A percentile compares a stretch with the other conserved stretches of the same genome.
Conservation (phyloP, 345 rosid species). For the Bretschneidera sinensis region DNA sequence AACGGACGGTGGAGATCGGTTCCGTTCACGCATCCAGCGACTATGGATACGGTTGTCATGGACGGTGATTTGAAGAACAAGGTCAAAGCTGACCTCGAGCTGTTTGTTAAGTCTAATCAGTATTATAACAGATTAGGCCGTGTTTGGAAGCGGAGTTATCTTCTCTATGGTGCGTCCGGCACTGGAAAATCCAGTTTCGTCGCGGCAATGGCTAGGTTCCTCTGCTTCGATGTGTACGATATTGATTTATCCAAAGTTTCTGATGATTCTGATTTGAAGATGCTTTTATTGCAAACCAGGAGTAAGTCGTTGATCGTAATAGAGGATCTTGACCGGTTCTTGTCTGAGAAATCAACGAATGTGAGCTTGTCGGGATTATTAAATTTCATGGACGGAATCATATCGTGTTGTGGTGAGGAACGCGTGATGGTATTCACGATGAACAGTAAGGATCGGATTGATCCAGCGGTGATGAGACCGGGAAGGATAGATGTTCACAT, state of each 20-base stretch:
- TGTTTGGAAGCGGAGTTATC: slow-evolving; percentile 68
- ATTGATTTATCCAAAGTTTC: slow-evolving; percentile 42
- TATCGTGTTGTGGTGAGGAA: slow-evolving; percentile 55
- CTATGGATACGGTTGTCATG: slow-evolving; percentile 59
- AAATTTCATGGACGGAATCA: slow-evolving; percentile 67
- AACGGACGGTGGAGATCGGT: slow-evolving; percentile 57
- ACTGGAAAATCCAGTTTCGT: slow-evolving; percentile 65
- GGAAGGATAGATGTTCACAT: slow-evolving; percentile 63
- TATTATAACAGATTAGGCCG: slow-evolving; percentile 60
- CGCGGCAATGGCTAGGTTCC: slow-evolving; percentile 54
- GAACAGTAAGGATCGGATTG: slow-evolving; percentile 36
- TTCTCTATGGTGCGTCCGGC: slow-evolving; percentile 54
- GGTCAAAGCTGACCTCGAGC: slow-evolving; percentile 54
- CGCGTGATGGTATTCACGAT: slow-evolving; percentile 57
- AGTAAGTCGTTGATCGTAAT: slow-evolving; percentile 41
- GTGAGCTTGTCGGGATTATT: slow-evolving; percentile 41
- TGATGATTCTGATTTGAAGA: slow-evolving; percentile 50
- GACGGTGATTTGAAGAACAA: slow-evolving; percentile 48
- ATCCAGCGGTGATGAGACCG: slow-evolving; percentile 40
- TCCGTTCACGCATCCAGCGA: slow-evolving; percentile 53
- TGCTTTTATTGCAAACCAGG: slow-evolving; percentile 45
- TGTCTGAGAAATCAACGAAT: slow-evolving; percentile 31
- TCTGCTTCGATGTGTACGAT: slow-evolving; percentile 52
- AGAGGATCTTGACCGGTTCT: too few relatives aligned
- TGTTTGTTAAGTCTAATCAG: slow-evolving; percentile 54